Percentiles rank a stretch among this genome's conserved stretches.
Conservation (phyloP, 31 red algal species). For the Endocladia muricata region DNA sequence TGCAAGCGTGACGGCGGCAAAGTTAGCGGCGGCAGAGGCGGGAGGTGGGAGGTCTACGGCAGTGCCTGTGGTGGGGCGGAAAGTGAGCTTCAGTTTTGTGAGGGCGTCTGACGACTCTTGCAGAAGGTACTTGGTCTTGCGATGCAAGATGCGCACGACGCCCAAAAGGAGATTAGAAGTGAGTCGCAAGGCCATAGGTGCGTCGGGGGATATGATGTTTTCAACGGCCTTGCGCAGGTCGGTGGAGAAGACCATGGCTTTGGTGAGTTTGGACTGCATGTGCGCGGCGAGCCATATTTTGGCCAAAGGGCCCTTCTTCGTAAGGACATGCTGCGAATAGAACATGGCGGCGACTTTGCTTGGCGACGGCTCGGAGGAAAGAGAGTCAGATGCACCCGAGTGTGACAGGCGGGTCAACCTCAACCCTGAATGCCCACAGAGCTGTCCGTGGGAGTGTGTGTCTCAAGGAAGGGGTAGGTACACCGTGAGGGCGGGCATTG, state of each 20-base stretch:
- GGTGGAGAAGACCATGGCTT: slow-evolving; percentile 76
- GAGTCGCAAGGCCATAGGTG: slow-evolving; percentile 88
- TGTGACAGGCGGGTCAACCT: too few species aligned
- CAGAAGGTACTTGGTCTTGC: slow-evolving; percentile 81
- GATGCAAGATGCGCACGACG: slow-evolving; percentile 73
- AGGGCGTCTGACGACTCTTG: slow-evolving; percentile 80
- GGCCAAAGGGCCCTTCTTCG: slow-evolving; percentile 84
- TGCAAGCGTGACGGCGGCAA: slow-evolving; percentile 36
- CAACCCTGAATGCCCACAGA: too few species aligned
- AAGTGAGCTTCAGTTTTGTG: slow-evolving; percentile 66
- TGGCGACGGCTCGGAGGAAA: too few species aligned
- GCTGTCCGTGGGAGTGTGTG: too few species aligned
- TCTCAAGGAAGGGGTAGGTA: too few species aligned
- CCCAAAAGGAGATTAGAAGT: slow-evolving; percentile 79
- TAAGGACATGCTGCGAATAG: slow-evolving; percentile 87
- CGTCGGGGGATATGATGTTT: slow-evolving; percentile 64
- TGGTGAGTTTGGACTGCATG: slow-evolving; percentile 83
- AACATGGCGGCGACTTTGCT: slow-evolving; percentile 75
- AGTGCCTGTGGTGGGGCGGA: slow-evolving; percentile 28
- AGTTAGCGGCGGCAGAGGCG: slow-evolving; percentile 11
- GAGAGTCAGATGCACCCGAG: too few species aligned
- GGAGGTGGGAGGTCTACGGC: slow-evolving; percentile 34
- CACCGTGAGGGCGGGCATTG: too few species aligned
- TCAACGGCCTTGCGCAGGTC: slow-evolving; percentile 57
- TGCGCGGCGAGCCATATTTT: slow-evolving; percentile 97